Percentiles rank a stretch among this genome's conserved stretches.
phyloP scores from a whole-genome alignment of 768 basidiomycete genomes.

The Mycena latifolia region DNA sequence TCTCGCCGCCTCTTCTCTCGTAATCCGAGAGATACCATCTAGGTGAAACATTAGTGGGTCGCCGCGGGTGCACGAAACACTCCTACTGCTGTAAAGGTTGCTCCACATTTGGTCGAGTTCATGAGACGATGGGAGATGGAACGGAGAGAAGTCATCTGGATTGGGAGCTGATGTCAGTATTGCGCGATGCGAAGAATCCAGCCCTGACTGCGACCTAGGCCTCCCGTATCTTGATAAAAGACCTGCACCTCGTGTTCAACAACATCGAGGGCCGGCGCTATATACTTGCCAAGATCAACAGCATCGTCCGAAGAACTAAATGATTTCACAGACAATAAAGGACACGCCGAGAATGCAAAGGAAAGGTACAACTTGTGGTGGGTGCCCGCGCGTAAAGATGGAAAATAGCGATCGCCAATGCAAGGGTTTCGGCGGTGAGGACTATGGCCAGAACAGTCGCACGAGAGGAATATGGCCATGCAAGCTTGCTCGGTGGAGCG shows the following conservation, averaged over 20 bases:
- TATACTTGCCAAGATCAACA: background rate
- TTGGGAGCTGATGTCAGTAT: no score
- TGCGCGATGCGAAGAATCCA: slow-evolving; percentile 6
- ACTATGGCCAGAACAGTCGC: background rate
- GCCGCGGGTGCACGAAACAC: background rate
- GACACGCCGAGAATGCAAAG: background rate
- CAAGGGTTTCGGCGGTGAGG: slow-evolving; percentile 20
- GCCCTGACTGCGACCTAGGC: no score
- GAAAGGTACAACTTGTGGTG: slow-evolving; percentile 5
- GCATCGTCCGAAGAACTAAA: background rate
- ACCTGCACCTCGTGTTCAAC: slow-evolving; percentile 26
- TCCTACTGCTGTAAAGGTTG: slow-evolving; percentile 25
- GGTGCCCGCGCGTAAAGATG: background rate
- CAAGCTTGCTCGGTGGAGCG: background rate
- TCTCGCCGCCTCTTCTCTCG: slow-evolving; percentile 24
- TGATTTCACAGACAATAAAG: slow-evolving; percentile 15
- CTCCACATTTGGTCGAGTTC: slow-evolving; percentile 21
- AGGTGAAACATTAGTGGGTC: background rate
- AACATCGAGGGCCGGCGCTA: slow-evolving; percentile 25
- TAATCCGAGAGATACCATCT: slow-evolving; percentile 21
- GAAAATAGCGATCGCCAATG: background rate
- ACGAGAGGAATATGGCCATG: background rate
- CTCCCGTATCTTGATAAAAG: no score
- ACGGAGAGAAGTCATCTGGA: slow-evolving; percentile 28
- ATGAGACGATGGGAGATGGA: slow-evolving; percentile 19